phyloP scores from a whole-genome alignment of 805 yeast species.

The Nakazawaea holstii region DNA sequence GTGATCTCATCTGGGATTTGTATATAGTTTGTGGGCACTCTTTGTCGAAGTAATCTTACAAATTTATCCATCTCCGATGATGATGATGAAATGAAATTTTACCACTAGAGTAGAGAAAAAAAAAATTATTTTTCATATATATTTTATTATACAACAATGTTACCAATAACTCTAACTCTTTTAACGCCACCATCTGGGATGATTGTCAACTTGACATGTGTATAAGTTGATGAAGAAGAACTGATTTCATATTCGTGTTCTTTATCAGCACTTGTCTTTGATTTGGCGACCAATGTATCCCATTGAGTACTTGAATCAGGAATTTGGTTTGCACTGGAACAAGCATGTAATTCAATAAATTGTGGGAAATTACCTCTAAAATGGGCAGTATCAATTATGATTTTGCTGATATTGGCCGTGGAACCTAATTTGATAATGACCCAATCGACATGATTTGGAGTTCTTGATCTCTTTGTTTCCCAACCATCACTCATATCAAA shows the following conservation, averaged over 20 bases:
- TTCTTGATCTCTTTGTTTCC: constrained; percentile 92
- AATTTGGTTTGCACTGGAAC: constrained; percentile 28
- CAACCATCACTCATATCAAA: constrained; percentile 97
- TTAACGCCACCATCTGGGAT: constrained; percentile 98
- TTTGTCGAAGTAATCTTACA: constrained; percentile 20
- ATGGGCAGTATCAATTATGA: constrained; percentile 87
- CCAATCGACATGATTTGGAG: constrained; percentile 87
- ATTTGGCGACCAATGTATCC: constrained; percentile 57
- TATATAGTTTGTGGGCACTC: constrained; percentile 21
- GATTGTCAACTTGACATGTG: constrained; percentile 76
- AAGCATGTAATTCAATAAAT: constrained; percentile 62
- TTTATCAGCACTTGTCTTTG: constrained; percentile 77
- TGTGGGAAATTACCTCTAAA: constrained; percentile 95
- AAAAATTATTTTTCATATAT: no score
- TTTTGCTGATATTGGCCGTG: constrained; percentile 49
- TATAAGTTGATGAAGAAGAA: constrained; percentile 27
- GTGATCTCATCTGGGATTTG: constrained; percentile 4
- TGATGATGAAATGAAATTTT: background rate
- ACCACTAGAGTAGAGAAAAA: background rate
- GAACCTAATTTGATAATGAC: constrained; percentile 73
- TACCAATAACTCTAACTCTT: constrained; percentile 80
- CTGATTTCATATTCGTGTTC: constrained; percentile 55
- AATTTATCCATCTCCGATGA: constrained; percentile 16
- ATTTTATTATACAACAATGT: constrained; percentile 19
- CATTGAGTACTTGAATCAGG: constrained; percentile 41